These are phyloP conservation scores for Diaporthe nobilis DNA, from an alignment of 2,329 filamentous ascomycete genomes.

Conservation along the genomic window DNA sequence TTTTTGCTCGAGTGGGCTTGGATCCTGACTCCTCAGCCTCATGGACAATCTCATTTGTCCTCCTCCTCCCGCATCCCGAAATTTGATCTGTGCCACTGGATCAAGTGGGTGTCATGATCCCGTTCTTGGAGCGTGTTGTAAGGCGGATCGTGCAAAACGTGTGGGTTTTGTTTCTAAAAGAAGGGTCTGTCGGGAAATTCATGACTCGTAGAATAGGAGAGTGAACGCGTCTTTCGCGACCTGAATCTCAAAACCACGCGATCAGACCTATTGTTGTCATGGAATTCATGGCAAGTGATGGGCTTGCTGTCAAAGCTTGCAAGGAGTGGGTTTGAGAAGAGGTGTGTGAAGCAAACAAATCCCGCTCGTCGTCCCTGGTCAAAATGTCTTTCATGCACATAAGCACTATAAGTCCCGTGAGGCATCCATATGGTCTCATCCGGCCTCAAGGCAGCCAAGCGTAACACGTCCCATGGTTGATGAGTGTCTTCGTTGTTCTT, in stretches of 20 bases:
- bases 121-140: neutral
- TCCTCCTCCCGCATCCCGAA: constrained; percentile 22
- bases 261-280: neutral
- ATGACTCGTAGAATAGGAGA: constrained; percentile 19
- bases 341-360: neutral
- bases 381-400: neutral
- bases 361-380: too few relatives aligned
- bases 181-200: constrained; percentile 1
- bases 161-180: constrained; percentile 11
- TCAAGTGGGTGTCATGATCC: constrained; percentile 1
- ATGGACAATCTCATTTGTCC: neutral
- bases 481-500: neutral
- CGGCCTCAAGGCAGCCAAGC: neutral
- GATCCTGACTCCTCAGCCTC: neutral
- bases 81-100: constrained; percentile 8
- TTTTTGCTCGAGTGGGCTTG: neutral
- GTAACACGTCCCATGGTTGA: neutral
- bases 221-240: neutral
- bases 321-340: neutral
- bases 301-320: too few relatives aligned
- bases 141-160: neutral
- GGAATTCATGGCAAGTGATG: neutral
- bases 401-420: neutral
- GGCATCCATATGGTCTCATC: neutral
- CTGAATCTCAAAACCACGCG: neutral